Conservation (phyloP, 2,329 filamentous ascomycete genomes). For the Diaporthe citrichinensis region DNA sequence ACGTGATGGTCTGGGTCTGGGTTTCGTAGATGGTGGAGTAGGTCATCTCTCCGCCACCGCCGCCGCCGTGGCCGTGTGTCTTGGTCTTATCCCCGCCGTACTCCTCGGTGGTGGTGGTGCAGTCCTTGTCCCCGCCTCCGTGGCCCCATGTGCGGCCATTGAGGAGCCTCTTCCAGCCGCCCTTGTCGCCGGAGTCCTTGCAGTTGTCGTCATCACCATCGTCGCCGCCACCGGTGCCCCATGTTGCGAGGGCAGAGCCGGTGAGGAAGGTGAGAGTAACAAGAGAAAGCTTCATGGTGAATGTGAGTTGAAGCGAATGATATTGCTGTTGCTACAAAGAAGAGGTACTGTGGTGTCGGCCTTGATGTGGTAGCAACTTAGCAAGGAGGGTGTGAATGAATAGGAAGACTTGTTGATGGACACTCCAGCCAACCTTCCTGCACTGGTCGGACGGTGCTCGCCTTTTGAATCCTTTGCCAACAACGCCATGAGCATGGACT, state of each 20-base stretch:
- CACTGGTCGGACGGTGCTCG: background rate
- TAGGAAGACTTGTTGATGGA: background rate
- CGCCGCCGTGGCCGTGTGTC: conserved; percentile 8
- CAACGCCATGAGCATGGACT: conserved; percentile 24
- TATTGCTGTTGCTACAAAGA: conserved; percentile 1
- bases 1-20: conserved; percentile 66
- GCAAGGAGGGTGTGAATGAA: background rate
- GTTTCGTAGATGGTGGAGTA: conserved; percentile 58
- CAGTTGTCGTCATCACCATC: conserved; percentile 7
- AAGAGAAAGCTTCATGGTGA: conserved; percentile 22
- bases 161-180: conserved; percentile 30
- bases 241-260: conserved; percentile 12
- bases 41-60: conserved; percentile 31
- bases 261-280: conserved; percentile 7
- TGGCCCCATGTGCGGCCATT: conserved; percentile 27
- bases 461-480: background rate
- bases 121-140: conserved; percentile 22
- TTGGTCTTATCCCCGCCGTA: background rate
- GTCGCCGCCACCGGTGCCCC: conserved; percentile 2
- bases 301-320: background rate
- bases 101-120: background rate
- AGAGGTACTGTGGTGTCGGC: background rate
- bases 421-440: too few relatives aligned
- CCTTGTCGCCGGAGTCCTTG: conserved; percentile 16
- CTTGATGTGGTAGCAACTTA: conserved; percentile 3